Conservation (phyloP, 805 yeast genomes). For the Hanseniaspora thailandica region DNA sequence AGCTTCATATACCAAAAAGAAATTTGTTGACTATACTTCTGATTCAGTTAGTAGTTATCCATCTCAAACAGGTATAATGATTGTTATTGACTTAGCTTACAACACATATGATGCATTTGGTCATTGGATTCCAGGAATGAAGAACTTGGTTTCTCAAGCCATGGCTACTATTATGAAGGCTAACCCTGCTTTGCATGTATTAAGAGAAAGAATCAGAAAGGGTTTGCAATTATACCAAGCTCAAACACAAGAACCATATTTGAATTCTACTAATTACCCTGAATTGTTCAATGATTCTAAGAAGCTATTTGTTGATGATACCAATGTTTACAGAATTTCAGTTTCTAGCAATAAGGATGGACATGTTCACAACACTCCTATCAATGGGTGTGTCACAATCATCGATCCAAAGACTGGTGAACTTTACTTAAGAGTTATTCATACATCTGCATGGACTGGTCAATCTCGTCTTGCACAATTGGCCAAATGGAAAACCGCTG, state of each 20-base stretch:
- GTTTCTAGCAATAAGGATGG: slow-evolving; percentile 90
- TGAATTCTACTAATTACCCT: slow-evolving; percentile 79
- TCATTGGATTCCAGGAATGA: slow-evolving; percentile 92
- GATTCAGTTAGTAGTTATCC: slow-evolving; percentile 82
- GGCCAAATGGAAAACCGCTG: slow-evolving; percentile 97
- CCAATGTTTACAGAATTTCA: slow-evolving; percentile 84
- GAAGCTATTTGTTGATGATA: slow-evolving; percentile 82
- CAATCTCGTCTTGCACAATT: slow-evolving; percentile 86
- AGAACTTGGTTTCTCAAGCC: slow-evolving; percentile 78
- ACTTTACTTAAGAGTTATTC: slow-evolving; percentile 75
- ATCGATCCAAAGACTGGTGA: slow-evolving; percentile 88
- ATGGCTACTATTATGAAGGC: slow-evolving; percentile 90
- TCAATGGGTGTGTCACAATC: slow-evolving; percentile 85
- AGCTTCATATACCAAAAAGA: slow-evolving; percentile 83
- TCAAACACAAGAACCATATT: slow-evolving; percentile 82
- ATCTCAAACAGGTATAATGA: slow-evolving; percentile 80
- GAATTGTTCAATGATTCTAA: slow-evolving; percentile 77
- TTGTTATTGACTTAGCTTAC: slow-evolving; percentile 87
- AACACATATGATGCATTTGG: slow-evolving; percentile 96
- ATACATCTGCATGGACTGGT: slow-evolving; percentile 93
- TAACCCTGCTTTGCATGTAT: slow-evolving; percentile 82
- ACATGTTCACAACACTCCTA: slow-evolving; percentile 79
- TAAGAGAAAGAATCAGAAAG: slow-evolving; percentile 86
- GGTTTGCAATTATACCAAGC: slow-evolving; percentile 89
- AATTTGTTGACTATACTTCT: slow-evolving; percentile 82